A percentile compares a stretch with the other conserved stretches of the same genome.
Conservation (phyloP, 805 yeast genomes). For the Ogataea chonburiensis region DNA sequence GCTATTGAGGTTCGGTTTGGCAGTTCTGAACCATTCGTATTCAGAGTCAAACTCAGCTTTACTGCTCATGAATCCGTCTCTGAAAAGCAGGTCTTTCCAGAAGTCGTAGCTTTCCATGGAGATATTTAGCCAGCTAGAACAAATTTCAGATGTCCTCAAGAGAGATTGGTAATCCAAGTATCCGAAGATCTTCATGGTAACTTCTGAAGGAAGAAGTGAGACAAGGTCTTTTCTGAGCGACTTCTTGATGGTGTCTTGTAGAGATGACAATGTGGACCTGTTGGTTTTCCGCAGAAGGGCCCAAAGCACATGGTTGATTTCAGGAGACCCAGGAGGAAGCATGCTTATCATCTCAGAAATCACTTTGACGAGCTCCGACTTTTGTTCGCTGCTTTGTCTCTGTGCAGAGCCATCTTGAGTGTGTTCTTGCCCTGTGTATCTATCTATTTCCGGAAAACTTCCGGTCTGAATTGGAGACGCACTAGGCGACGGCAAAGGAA, state of each 20-base stretch:
- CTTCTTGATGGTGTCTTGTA: conserved; percentile 49
- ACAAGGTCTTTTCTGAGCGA: conserved; percentile 74
- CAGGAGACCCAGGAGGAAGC: conserved; percentile 47
- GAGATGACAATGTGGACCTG: conserved; percentile 59
- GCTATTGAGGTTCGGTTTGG: conserved; percentile 11
- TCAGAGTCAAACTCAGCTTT: conserved; percentile 42
- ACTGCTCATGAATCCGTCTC: conserved; percentile 57
- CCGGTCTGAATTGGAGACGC: conserved; percentile 53
- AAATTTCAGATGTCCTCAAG: conserved; percentile 60
- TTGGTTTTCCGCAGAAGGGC: conserved; percentile 57
- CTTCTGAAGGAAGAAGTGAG: conserved; percentile 69
- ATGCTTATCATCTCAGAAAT: conserved; percentile 34
- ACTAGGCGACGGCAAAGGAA: conserved; percentile 70
- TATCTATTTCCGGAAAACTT: conserved; percentile 27
- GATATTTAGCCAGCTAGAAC: conserved; percentile 66
- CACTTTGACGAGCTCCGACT: conserved; percentile 39
- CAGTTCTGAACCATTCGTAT: conserved; percentile 18
- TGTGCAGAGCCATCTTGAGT: neutral
- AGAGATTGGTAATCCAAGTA: conserved; percentile 65
- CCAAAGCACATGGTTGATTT: conserved; percentile 45
- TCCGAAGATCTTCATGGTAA: conserved; percentile 61
- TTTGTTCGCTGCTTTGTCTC: conserved; percentile 4
- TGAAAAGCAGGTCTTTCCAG: conserved; percentile 66
- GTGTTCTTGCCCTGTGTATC: conserved; percentile 10
- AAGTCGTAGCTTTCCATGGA: conserved; percentile 57